phyloP scores from a whole-genome alignment of 108 stramenopile genomes.

The Phaeodactylum tricornutum region DNA sequence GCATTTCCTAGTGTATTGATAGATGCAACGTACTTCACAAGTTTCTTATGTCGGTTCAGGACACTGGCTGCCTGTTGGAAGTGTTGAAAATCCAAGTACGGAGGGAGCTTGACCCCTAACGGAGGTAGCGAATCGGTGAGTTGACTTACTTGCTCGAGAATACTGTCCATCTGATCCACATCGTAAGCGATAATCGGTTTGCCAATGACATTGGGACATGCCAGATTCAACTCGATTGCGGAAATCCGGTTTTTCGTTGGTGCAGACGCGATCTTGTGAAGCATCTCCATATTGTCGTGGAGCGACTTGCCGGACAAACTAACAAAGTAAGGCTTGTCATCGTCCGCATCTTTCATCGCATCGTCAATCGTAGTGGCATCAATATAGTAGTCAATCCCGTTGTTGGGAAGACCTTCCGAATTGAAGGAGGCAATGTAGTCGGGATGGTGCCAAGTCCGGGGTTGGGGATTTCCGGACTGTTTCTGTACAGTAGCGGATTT shows the following conservation, averaged over 20 bases:
- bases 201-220: constrained; percentile 91
- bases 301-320: constrained; percentile 74
- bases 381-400: constrained; percentile 87
- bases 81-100: constrained; percentile 84
- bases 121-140: constrained; percentile 9
- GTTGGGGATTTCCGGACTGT: constrained; percentile 79
- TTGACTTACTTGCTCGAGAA: constrained; percentile 47
- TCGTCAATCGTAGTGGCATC: constrained; percentile 52
- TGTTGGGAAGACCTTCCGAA: constrained; percentile 88
- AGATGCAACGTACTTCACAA: constrained; percentile 57
- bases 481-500: constrained; percentile 69
- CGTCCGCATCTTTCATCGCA: constrained; percentile 22
- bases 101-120: constrained; percentile 85
- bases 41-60: constrained; percentile 55
- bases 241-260: constrained; percentile 31
- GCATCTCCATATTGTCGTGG: constrained; percentile 80
- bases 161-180: constrained; percentile 77
- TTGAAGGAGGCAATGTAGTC: constrained; percentile 56
- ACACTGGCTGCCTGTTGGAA: constrained; percentile 67
- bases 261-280: constrained; percentile 36
- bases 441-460: constrained; percentile 41
- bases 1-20: constrained; percentile 90
- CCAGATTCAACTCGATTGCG: constrained; percentile 81
- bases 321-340: constrained; percentile 81
- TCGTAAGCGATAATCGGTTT: constrained; percentile 92